Percentiles rank a stretch among this genome's conserved stretches.
Conservation (phyloP, 2,329 filamentous ascomycete genomes). For the Didymella exigua region DNA sequence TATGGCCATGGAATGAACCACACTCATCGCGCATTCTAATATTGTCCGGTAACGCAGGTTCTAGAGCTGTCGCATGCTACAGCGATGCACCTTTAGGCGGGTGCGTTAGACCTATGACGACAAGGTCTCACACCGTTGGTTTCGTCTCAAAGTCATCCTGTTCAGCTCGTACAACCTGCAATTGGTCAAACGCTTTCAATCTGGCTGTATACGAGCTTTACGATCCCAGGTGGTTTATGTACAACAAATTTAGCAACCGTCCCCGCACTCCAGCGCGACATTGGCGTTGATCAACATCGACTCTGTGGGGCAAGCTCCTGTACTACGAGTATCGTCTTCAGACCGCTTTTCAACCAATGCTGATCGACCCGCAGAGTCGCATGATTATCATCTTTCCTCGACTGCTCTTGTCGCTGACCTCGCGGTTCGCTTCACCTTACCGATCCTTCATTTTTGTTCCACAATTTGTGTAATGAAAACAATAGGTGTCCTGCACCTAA, state of each 20-base stretch:
- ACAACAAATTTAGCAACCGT: background rate
- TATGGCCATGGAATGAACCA: too few species aligned
- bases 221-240: background rate
- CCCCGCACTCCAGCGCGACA: background rate
- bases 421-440: conserved; percentile 13
- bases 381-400: background rate
- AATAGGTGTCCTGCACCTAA: conserved; percentile 40
- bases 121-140: background rate
- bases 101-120: too few species aligned
- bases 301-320: background rate
- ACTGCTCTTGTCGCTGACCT: conserved; percentile 3
- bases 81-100: too few species aligned
- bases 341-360: background rate
- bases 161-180: background rate
- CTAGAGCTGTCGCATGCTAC: too few species aligned
- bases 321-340: background rate
- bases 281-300: background rate
- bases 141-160: background rate
- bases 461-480: conserved; percentile 42
- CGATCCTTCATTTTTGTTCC: conserved; percentile 21
- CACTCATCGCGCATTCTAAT: too few species aligned
- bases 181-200: background rate
- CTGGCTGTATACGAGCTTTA: background rate
- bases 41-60: too few species aligned
- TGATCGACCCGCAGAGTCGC: background rate